phyloP scores from a whole-genome alignment of 441 rosid genomes.

The Brassica balearica region DNA sequence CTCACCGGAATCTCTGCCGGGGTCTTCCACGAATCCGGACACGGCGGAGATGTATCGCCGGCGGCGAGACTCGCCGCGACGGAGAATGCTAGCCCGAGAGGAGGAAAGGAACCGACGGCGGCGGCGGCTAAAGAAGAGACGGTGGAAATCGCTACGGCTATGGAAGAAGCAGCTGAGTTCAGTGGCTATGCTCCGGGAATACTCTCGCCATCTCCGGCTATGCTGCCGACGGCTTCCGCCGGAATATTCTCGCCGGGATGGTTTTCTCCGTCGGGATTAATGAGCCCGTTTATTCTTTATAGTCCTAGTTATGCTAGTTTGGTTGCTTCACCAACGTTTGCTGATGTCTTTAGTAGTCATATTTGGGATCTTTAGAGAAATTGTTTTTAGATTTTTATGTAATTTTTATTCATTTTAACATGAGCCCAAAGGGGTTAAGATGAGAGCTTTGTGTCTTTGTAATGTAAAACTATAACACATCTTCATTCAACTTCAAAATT shows the following conservation, averaged over 20 bases:
- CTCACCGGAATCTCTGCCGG: slow-evolving; percentile 72
- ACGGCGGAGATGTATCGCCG: slow-evolving; percentile 64
- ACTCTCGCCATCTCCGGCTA: slow-evolving; percentile 70
- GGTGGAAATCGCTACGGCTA: slow-evolving; percentile 25
- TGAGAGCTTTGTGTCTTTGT: slow-evolving; percentile 19
- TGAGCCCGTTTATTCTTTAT: slow-evolving; percentile 48
- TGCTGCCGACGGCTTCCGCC: slow-evolving; percentile 54
- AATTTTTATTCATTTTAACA: slow-evolving; percentile 38
- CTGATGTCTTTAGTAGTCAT: slow-evolving; percentile 54
- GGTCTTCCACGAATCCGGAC: slow-evolving; percentile 44
- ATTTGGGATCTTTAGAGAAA: slow-evolving; percentile 51
- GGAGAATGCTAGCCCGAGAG: slow-evolving; percentile 68
- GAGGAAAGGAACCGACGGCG: slow-evolving; percentile 38
- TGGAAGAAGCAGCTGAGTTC: slow-evolving; percentile 48
- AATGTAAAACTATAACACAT: slow-evolving; percentile 22
- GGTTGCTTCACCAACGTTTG: slow-evolving; percentile 57
- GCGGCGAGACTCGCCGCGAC: slow-evolving; percentile 83
- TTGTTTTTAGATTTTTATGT: slow-evolving; percentile 6
- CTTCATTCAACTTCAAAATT: slow-evolving; percentile 34
- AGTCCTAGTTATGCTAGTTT: slow-evolving; percentile 52
- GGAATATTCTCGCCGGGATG: slow-evolving; percentile 35
- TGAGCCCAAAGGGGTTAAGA: slow-evolving; percentile 34
- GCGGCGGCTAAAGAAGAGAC: slow-evolving; percentile 38
- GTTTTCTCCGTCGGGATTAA: slow-evolving; percentile 42
- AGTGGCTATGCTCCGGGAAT: slow-evolving; percentile 64